Evolutionary conservation across 2,329 filamentous ascomycete species (phyloP).

Genomic region (Macrophomina tecta): DNA sequence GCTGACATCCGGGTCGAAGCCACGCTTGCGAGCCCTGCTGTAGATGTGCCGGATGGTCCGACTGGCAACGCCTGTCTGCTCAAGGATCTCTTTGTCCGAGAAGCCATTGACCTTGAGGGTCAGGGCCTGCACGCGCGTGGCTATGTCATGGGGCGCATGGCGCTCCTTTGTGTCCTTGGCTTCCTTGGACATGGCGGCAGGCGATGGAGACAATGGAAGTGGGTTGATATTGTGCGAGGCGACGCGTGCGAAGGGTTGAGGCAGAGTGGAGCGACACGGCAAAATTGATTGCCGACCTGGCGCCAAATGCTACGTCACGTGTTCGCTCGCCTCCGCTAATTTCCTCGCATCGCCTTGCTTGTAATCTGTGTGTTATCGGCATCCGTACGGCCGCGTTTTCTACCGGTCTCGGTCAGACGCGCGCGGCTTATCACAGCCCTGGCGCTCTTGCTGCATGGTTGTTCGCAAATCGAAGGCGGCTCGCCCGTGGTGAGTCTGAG

Average conservation of each 20-base stretch:
- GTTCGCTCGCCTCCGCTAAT: neutral
- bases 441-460: neutral
- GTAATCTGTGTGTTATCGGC: neutral
- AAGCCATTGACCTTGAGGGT: conserved; percentile 30
- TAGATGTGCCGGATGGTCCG: conserved; percentile 28
- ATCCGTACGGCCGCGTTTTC: conserved; percentile 10
- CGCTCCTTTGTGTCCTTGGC: conserved; percentile 24
- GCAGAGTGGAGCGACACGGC: neutral
- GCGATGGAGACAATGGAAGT: neutral
- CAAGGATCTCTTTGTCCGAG: conserved; percentile 27
- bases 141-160: conserved; percentile 27
- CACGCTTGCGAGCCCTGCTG: conserved; percentile 28
- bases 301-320: neutral
- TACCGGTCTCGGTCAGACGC: neutral
- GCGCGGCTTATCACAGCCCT: neutral
- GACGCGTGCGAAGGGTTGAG: conserved; percentile 20
- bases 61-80: conserved; percentile 27
- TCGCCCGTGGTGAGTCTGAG: neutral
- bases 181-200: conserved; percentile 23
- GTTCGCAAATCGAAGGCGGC: neutral
- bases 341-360: neutral
- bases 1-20: conserved; percentile 25
- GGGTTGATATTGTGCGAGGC: conserved; percentile 24
- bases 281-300: conserved; percentile 5
- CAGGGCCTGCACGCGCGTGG: conserved; percentile 28